Percentiles rank a stretch among this genome's conserved stretches.
Conservation (phyloP, 2,329 filamentous ascomycete species). For the Ascomycota sp. region DNA sequence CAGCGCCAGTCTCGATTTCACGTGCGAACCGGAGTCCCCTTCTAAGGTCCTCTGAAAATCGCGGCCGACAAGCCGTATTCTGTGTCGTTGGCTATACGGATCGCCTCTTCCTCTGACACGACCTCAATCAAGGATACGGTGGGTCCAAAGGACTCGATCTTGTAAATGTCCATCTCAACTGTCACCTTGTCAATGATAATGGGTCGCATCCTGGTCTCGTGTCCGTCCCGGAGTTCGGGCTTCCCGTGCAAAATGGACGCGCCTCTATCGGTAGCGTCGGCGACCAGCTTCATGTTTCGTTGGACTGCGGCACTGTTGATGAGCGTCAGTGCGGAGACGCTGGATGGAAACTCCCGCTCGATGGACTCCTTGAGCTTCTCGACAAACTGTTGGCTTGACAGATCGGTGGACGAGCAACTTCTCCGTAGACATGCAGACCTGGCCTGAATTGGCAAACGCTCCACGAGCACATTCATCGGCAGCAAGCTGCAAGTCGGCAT, state of each 20-base stretch:
- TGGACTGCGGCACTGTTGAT: conserved; percentile 44
- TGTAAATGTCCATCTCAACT: conserved; percentile 50
- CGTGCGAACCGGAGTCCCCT: conserved; percentile 37
- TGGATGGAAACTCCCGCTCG: conserved; percentile 25
- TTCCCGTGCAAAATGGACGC: conserved; percentile 27
- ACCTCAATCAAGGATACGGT: conserved; percentile 47
- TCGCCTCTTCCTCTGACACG: conserved; percentile 48
- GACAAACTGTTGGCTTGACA: conserved; percentile 25
- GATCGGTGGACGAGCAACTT: conserved; percentile 39
- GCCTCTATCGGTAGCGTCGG: conserved; percentile 48
- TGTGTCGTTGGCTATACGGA: conserved; percentile 59
- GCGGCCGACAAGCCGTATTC: conserved; percentile 55
- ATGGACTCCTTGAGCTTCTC: conserved; percentile 18
- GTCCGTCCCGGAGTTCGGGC: conserved; percentile 10
- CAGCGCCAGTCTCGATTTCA: conserved; percentile 44
- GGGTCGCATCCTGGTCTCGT: conserved; percentile 31
- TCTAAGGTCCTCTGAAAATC: conserved; percentile 50
- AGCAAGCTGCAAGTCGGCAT: conserved; percentile 56
- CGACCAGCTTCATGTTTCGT: conserved; percentile 46
- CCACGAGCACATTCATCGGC: conserved; percentile 48
- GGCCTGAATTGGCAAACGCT: conserved; percentile 52
- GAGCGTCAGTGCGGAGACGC: conserved; percentile 45
- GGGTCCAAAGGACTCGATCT: conserved; percentile 60
- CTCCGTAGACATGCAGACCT: conserved; percentile 77
- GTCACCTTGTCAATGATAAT: conserved; percentile 45